These are phyloP conservation scores for Penicillium sp. DNA, from an alignment of 2,329 filamentous ascomycete genomes.

Conservation along the genomic window DNA sequence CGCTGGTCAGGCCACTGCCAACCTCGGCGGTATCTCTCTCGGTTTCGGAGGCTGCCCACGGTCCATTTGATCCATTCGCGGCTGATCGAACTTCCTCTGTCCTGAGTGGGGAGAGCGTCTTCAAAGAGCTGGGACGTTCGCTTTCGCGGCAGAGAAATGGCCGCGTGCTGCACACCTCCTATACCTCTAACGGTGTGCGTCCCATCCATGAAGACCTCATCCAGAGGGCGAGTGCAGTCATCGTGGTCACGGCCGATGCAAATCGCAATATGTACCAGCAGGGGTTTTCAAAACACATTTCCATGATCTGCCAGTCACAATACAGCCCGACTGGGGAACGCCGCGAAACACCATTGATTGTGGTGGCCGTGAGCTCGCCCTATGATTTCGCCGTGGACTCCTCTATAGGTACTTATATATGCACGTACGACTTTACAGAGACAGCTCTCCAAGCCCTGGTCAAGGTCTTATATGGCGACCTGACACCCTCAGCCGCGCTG, in stretches of 20 bases:
- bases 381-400: constrained; percentile 96
- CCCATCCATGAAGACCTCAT: constrained; percentile 94
- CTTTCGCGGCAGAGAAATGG: constrained; percentile 84
- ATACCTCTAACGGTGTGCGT: constrained; percentile 88
- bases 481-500: constrained; percentile 57
- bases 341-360: constrained; percentile 78
- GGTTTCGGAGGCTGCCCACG: constrained; percentile 51
- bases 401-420: constrained; percentile 87
- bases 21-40: constrained; percentile 81
- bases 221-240: constrained; percentile 81
- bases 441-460: constrained; percentile 84
- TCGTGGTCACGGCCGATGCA: constrained; percentile 90
- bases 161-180: constrained; percentile 88
- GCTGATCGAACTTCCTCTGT: constrained; percentile 64
- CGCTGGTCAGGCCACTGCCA: constrained; percentile 86
- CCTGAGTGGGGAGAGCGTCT: constrained; percentile 92
- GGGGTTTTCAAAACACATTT: constrained; percentile 92
- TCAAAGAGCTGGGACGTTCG: constrained; percentile 82
- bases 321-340: constrained; percentile 41
- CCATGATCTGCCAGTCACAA: constrained; percentile 75
- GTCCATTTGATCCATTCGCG: constrained; percentile 56
- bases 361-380: constrained; percentile 90
- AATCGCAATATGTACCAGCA: constrained; percentile 93
- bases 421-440: constrained; percentile 95
- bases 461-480: constrained; percentile 78